A percentile compares a stretch with the other conserved stretches of the same genome.
phyloP scores from a whole-genome alignment of 169 alveolate species.

The Plasmodium cynomolgi region DNA sequence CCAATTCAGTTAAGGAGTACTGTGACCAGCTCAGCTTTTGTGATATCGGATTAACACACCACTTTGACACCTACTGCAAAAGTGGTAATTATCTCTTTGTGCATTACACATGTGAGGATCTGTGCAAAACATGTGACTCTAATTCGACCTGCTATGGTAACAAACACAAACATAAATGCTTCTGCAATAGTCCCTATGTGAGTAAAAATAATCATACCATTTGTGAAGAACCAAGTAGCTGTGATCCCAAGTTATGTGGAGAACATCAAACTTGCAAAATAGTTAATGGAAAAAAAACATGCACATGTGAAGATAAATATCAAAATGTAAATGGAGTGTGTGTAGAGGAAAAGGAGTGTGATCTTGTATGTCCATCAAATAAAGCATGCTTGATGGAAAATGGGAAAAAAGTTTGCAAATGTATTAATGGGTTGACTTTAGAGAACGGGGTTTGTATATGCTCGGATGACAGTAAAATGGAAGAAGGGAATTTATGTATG shows the following conservation, averaged over 20 bases:
- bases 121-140: background rate
- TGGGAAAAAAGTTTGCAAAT: conserved; percentile 18
- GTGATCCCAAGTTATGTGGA: background rate
- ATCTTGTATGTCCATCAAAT: conserved; percentile 34
- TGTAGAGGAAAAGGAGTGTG: conserved; percentile 13
- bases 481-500: background rate
- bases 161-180: conserved; percentile 13
- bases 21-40: conserved; percentile 32
- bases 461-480: background rate
- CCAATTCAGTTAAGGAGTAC: conserved; percentile 15
- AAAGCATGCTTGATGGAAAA: conserved; percentile 24
- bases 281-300: background rate
- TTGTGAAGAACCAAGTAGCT: conserved; percentile 9
- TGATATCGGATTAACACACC: conserved; percentile 29
- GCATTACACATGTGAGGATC: conserved; percentile 10
- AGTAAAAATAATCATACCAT: background rate
- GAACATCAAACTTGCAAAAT: conserved; percentile 14
- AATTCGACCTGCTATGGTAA: conserved; percentile 53
- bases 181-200: conserved; percentile 45
- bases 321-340: conserved; percentile 33
- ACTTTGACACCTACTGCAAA: conserved; percentile 51
- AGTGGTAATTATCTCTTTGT: conserved; percentile 37
- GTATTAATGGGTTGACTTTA: background rate
- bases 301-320: conserved; percentile 23
- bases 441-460: conserved; percentile 29